Evolutionary conservation across 163 green algal species (phyloP).

Genomic region (Chlamydomonas reinhardtii): DNA sequence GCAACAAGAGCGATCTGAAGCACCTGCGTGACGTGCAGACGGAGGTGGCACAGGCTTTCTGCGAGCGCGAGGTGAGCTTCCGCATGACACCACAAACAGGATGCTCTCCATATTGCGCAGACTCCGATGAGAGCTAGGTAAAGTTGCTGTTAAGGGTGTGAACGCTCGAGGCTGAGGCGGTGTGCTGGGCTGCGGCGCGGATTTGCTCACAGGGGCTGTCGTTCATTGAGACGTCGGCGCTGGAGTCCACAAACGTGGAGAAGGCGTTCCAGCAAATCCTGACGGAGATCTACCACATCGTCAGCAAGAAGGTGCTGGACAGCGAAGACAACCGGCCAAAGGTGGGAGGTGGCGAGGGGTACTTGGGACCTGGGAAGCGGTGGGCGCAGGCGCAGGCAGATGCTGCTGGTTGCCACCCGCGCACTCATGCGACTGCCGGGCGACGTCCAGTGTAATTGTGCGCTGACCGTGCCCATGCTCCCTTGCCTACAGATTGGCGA

Average conservation of each 20-base stretch:
- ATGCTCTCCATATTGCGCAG: too few relatives aligned
- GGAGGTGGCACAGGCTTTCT: slow-evolving; percentile 92
- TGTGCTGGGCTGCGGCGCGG: too few relatives aligned
- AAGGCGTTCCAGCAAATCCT: slow-evolving; percentile 96
- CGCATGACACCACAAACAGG: background rate
- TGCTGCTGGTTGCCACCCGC: too few relatives aligned
- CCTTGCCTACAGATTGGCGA: slow-evolving; percentile 35
- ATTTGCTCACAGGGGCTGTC: slow-evolving; percentile 75
- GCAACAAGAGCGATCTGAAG: slow-evolving; percentile 98
- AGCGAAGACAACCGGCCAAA: slow-evolving; percentile 66
- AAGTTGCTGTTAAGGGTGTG: too few relatives aligned
- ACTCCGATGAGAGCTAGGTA: too few relatives aligned
- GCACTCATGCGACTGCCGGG: too few relatives aligned
- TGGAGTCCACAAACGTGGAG: slow-evolving; percentile 99
- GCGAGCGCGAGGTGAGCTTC: slow-evolving; percentile 73
- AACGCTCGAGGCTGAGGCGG: too few relatives aligned
- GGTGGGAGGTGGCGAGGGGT: slow-evolving; percentile 37
- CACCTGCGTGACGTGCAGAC: slow-evolving; percentile 94
- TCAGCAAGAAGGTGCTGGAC: slow-evolving; percentile 94
- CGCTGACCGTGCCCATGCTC: too few relatives aligned
- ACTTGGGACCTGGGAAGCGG: too few relatives aligned
- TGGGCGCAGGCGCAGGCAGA: too few relatives aligned
- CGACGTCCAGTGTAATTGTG: too few relatives aligned
- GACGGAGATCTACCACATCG: slow-evolving; percentile 98
- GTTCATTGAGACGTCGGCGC: slow-evolving; percentile 98